Evolutionary conservation across 768 basidiomycete genomes (phyloP).

Genomic region (Psilocybe cubensis): DNA sequence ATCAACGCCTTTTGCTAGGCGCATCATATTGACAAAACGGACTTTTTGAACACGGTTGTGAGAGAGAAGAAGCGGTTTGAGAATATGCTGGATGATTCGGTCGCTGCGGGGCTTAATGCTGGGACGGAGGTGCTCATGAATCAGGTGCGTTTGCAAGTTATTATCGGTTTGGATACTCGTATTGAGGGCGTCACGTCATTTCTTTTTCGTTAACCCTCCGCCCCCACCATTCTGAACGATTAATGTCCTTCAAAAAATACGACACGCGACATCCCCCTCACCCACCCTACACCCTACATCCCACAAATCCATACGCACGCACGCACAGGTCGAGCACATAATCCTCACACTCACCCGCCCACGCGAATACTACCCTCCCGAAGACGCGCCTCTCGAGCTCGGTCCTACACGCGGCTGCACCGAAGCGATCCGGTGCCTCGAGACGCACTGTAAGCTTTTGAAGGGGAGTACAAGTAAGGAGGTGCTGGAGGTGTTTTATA

Average conservation of each 20-base stretch:
- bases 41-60: constrained; percentile 91
- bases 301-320: no score
- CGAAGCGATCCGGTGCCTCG: constrained; percentile 89
- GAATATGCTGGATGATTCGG: constrained; percentile 88
- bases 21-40: constrained; percentile 87
- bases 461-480: constrained; percentile 95
- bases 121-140: constrained; percentile 96
- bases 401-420: constrained; percentile 85
- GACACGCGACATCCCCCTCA: not conserved
- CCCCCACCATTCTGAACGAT: not conserved
- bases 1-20: no score
- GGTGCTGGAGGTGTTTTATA: constrained; percentile 96
- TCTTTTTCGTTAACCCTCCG: not conserved
- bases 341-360: constrained; percentile 82
- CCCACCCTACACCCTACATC: not conserved
- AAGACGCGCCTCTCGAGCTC: constrained; percentile 78
- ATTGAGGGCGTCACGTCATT: no score
- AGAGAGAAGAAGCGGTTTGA: constrained; percentile 98
- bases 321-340: constrained; percentile 91
- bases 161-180: constrained; percentile 1
- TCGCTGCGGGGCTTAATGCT: constrained; percentile 91
- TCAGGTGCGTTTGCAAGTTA: constrained; percentile 54
- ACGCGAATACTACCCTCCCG: constrained; percentile 89
- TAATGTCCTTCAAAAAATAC: not conserved
- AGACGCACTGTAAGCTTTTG: constrained; percentile 88